These are phyloP conservation scores for Micractinium conductrix DNA, from an alignment of 139 green algal species.

Conservation along the genomic window DNA sequence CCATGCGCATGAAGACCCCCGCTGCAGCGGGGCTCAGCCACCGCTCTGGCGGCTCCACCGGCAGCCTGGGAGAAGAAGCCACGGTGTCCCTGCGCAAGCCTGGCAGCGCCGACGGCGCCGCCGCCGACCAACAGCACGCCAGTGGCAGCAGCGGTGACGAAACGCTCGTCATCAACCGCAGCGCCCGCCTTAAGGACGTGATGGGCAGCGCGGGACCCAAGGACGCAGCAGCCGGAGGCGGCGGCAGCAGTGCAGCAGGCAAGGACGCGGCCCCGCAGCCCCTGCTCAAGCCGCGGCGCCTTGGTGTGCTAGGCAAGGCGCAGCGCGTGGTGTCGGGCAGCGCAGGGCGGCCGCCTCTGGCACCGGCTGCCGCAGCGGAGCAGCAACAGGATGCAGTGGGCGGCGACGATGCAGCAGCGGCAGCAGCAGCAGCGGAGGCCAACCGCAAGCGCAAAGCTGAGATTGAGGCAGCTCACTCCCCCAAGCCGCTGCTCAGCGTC, in stretches of 20 bases:
- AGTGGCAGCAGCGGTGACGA: constrained; percentile 5
- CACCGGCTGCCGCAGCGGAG: background rate
- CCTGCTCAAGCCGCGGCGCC: constrained; percentile 21
- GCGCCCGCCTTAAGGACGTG: background rate
- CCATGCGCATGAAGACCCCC: constrained; percentile 7
- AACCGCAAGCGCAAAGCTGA: constrained; percentile 60
- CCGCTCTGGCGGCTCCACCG: constrained; percentile 33
- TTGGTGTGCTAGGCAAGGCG: constrained; percentile 34
- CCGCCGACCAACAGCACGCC: background rate
- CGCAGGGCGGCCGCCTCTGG: background rate
- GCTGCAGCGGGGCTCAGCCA: constrained; percentile 21
- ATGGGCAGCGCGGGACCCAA: background rate
- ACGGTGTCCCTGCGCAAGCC: constrained; percentile 29
- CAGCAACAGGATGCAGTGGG: background rate
- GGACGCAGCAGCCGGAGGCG: background rate
- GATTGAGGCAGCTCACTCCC: constrained; percentile 40
- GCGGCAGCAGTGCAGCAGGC: background rate
- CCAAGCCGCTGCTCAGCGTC: constrained; percentile 12
- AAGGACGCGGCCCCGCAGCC: background rate
- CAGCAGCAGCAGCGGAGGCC: constrained; percentile 6
- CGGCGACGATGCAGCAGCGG: background rate
- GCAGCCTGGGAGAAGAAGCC: constrained; percentile 42
- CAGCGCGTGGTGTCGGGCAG: constrained; percentile 14
- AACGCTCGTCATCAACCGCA: constrained; percentile 30
- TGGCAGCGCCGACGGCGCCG: constrained; percentile 3